A percentile compares a stretch with the other conserved stretches of the same genome.
These are phyloP conservation scores for Populus alba DNA, from an alignment of 345 rosid species.

Conservation along the genomic window DNA sequence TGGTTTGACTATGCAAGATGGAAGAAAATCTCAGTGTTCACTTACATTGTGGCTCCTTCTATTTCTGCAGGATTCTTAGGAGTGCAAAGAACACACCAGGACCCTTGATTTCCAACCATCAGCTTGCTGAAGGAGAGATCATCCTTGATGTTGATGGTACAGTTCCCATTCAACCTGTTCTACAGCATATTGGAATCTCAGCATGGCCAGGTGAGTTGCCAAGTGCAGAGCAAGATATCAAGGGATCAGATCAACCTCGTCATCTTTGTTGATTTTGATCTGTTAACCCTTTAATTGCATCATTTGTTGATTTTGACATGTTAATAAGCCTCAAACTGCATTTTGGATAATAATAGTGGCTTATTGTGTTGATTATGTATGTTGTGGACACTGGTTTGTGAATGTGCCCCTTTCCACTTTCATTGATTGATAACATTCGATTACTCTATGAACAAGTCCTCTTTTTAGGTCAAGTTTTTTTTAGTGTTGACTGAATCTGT, in stretches of 20 bases:
- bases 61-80: slow-evolving; percentile 55
- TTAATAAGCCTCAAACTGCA: too few relatives aligned
- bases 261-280: neutral
- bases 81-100: slow-evolving; percentile 54
- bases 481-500: neutral
- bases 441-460: too few relatives aligned
- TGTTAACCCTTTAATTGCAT: neutral
- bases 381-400: too few relatives aligned
- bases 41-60: neutral
- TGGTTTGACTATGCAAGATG: neutral
- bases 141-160: slow-evolving; percentile 82
- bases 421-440: too few relatives aligned
- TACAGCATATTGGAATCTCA: slow-evolving; percentile 88
- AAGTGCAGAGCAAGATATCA: neutral
- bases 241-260: neutral
- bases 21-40: neutral
- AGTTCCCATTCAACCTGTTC: slow-evolving; percentile 81
- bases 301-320: neutral
- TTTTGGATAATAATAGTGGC: too few relatives aligned
- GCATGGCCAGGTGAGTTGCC: slow-evolving; percentile 86
- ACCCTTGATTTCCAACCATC: slow-evolving; percentile 53
- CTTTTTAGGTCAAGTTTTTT: neutral
- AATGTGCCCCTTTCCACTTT: too few relatives aligned
- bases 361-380: too few relatives aligned
- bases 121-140: slow-evolving; percentile 82